These are phyloP conservation scores for Epicoccum nigrum DNA, from an alignment of 2,329 filamentous ascomycete genomes.

Conservation along the genomic window DNA sequence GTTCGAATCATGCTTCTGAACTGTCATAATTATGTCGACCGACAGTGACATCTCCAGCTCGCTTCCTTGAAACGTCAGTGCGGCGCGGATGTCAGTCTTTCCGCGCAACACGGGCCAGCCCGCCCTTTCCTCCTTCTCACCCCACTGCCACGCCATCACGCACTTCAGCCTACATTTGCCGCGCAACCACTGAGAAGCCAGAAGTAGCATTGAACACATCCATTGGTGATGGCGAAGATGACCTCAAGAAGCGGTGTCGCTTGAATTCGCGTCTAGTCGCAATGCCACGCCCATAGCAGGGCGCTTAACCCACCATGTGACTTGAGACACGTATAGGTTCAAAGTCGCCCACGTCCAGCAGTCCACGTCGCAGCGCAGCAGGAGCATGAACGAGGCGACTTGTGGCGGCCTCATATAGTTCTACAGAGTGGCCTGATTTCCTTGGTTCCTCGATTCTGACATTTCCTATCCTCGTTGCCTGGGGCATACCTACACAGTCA, in stretches of 20 bases:
- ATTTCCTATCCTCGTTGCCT: slow-evolving; percentile 28
- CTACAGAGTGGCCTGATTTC: slow-evolving; percentile 40
- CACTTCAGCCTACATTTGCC: neutral
- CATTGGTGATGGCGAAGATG: slow-evolving; percentile 20
- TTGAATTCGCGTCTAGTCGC: neutral
- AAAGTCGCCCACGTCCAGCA: slow-evolving; percentile 33
- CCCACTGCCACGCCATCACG: slow-evolving; percentile 10
- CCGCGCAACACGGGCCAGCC: slow-evolving; percentile 15
- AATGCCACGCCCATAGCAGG: slow-evolving; percentile 21
- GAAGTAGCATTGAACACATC: neutral
- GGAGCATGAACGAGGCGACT: slow-evolving; percentile 28
- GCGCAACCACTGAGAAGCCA: slow-evolving; percentile 7
- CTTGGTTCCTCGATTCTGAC: slow-evolving; percentile 24
- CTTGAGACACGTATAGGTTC: slow-evolving; percentile 37
- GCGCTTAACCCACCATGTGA: slow-evolving; percentile 31
- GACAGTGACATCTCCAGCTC: slow-evolving; percentile 2
- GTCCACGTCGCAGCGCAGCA: slow-evolving; percentile 38
- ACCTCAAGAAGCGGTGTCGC: slow-evolving; percentile 2
- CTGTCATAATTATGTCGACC: neutral
- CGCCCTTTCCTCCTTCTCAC: slow-evolving; percentile 6
- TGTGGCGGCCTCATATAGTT: slow-evolving; percentile 37
- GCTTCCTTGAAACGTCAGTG: slow-evolving; percentile 10
- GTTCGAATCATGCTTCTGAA: too few species aligned
- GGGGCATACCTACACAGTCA: slow-evolving; percentile 23
- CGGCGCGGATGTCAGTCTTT: slow-evolving; percentile 18